Evolutionary conservation across 2,329 filamentous ascomycete species (phyloP).

Genomic region (Claviceps arundinis): DNA sequence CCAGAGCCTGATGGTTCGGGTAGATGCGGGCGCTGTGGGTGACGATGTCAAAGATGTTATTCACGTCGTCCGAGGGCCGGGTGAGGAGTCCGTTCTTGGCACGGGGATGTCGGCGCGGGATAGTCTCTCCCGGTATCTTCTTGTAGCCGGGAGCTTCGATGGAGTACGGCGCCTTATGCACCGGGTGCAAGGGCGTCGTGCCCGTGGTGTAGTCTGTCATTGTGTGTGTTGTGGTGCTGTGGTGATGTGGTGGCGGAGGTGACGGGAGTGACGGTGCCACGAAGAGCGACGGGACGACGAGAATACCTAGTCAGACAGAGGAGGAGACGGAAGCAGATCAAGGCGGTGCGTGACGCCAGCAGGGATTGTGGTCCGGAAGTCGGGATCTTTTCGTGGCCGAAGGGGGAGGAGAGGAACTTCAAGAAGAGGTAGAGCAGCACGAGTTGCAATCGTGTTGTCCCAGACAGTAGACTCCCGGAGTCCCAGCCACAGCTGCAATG

Average conservation of each 20-base stretch:
- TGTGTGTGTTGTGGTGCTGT: background rate
- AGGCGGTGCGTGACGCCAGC: too few relatives aligned
- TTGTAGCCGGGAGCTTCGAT: conserved; percentile 56
- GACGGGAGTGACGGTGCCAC: background rate
- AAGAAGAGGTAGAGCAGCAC: too few relatives aligned
- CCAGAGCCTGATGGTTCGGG: conserved; percentile 52
- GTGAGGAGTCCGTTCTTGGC: conserved; percentile 58
- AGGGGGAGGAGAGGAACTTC: too few relatives aligned
- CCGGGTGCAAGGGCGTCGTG: conserved; percentile 40
- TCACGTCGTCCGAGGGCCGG: conserved; percentile 53
- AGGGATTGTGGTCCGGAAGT: too few relatives aligned
- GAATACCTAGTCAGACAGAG: background rate
- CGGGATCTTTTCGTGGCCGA: too few relatives aligned
- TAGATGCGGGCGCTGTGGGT: conserved; percentile 51
- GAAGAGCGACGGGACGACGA: background rate
- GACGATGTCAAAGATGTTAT: conserved; percentile 70
- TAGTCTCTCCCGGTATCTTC: conserved; percentile 67
- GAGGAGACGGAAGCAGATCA: too few relatives aligned
- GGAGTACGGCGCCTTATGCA: conserved; percentile 61
- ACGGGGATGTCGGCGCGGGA: conserved; percentile 61
- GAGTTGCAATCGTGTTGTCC: too few relatives aligned
- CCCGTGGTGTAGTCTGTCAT: conserved; percentile 25
- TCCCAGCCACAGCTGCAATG: too few relatives aligned
- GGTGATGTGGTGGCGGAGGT: background rate
- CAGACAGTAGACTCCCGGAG: too few relatives aligned